Evolutionary conservation across 73 alveolate species (phyloP).

Genomic region (Tetrahymena elliotti): DNA sequence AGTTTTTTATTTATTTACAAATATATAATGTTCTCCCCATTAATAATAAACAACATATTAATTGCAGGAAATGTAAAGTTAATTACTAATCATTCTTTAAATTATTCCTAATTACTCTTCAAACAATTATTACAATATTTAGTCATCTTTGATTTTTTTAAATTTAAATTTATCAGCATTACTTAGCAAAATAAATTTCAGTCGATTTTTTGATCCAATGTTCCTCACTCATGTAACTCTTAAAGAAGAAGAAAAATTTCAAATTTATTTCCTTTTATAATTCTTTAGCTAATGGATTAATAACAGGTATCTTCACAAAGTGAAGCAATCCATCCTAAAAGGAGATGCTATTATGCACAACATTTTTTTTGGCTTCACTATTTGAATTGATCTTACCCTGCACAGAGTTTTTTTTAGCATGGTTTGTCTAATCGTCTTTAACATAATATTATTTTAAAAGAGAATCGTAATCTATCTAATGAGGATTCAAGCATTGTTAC

Average conservation of each 20-base stretch:
- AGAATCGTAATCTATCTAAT: background rate
- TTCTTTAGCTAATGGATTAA: background rate
- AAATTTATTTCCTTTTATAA: background rate
- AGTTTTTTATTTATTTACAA: too few relatives aligned
- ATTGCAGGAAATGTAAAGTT: too few relatives aligned
- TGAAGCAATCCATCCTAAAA: background rate
- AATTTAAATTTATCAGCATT: background rate
- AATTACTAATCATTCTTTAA: too few relatives aligned
- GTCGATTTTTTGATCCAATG: background rate
- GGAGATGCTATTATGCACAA: background rate
- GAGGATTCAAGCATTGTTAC: background rate
- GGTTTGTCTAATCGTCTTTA: background rate
- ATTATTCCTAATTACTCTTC: too few relatives aligned
- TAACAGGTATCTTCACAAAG: background rate
- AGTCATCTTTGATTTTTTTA: background rate
- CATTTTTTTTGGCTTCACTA: background rate
- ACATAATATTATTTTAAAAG: background rate
- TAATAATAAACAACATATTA: too few relatives aligned
- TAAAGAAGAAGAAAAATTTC: background rate
- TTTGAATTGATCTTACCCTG: background rate
- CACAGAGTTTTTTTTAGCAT: background rate
- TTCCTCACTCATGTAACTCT: background rate
- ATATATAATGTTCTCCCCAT: too few relatives aligned
- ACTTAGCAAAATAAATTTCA: background rate
- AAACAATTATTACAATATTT: too few relatives aligned